Evolutionary conservation across 108 stramenopile genomes (phyloP), one percentile per base, ranked within the genome.

Genomic region (Pinguiococcus pyrenoidosus): DNA sequence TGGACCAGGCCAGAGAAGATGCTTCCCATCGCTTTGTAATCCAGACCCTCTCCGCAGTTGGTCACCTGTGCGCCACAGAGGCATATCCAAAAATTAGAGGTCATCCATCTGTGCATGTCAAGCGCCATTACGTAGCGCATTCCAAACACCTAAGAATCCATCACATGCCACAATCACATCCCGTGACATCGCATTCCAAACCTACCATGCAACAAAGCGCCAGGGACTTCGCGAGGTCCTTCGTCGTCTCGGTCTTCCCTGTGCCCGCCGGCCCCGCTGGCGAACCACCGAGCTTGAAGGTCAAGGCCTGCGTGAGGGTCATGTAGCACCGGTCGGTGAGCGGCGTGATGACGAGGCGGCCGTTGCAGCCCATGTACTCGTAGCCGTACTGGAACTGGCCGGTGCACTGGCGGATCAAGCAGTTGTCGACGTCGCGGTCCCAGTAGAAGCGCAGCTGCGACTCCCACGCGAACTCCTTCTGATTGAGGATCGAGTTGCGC

Each of bases 211-310:
- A 79, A 8, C 76, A 71, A 10, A 79, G 71, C 5, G 78, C 78
- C 35, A 79, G 44, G 21, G 53, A 56, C 56, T 79, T 79, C 28
- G 78, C 76, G 33, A 79, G 40, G 44, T 79, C 78, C 52, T 79
- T 79, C 16, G 75, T 75, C 6, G 78, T 79, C 50, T 79, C 78
- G 20, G 78, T 79, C 43, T 79, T 79, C 21, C 78, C 78, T 4
- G 78, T 79, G 26, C 78, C 76, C 8, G 78, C 78, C 4, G 78
- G 78, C 0, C 78, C 78, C n/a, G 78, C 76, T 2, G 76, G 78
- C 9, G 70, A 63, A 0, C 76, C 76, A 23, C 78, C 78, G 10
- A 79, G 52, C 32, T 79, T 79, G 44, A 79, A 79, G 2, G 78
- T 77, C 10, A 77, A 59, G 4, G 78, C 78, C 62, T 79, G 78